Evolutionary conservation across 768 basidiomycete species (phyloP), one percentile per base, ranked within the genome.

Genomic region (Russula sp.): DNA sequence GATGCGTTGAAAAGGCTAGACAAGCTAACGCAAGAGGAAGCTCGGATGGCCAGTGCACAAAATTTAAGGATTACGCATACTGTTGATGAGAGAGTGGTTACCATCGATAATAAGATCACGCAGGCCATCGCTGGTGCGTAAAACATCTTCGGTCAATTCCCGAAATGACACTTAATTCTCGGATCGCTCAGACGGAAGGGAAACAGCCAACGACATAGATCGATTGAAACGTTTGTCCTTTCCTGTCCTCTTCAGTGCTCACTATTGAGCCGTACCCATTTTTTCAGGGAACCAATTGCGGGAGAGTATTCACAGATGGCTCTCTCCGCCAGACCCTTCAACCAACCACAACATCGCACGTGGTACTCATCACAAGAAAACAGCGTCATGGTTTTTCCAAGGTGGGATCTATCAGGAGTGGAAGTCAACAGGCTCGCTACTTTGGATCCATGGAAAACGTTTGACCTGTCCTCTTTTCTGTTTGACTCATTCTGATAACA

Each of bases 381-480:
- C 38, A 2, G 34, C 61, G 5, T 22, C 46, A 0, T 62, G 61
- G 61, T 56, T 62, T 10, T 20, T 49, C 11, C 7, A 56, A 56
- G 46, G 34, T 0, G 24, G 34, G 9, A 30, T 28, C 14, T 56
- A 28, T 22, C 20, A 49, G 4, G 20, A 38, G 0, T 62, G 61
- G 61, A 49, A 56, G n/a, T 28, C 48, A 13, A 28, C n/a, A 7
- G 44, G 32, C 9, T 36, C 61, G 3, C 40, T 63, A 0, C 30
- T 58, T 13, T 63, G 57, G 57, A 48, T 63, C 5, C 50, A 59
- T 3, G 62, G 62, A 46, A 59, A 59, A n/a, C 48, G 62, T 63
- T 22, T 8, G 62, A 26, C 10, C 20, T 22, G 6, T 20, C 14
- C 18, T 14, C 5, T n/a, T 20, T 42, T 13, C 34, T 6, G 4